Conservation (phyloP, 129 eudicot genomes). For the Flaveria ramosissima region DNA sequence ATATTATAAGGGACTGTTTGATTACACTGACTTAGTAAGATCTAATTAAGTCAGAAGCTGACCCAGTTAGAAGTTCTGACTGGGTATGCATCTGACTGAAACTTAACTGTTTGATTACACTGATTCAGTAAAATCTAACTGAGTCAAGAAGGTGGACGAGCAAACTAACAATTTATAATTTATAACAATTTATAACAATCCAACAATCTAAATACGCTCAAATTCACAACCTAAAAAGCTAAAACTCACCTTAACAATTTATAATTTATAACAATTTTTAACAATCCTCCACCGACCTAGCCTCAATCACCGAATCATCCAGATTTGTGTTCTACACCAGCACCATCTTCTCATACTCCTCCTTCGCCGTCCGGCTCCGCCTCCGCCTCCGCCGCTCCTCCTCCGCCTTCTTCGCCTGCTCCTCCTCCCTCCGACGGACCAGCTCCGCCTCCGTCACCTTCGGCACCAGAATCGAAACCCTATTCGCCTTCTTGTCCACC, state of each 20-base stretch:
- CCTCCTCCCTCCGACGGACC: conserved; percentile 67
- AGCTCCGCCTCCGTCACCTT: conserved; percentile 96
- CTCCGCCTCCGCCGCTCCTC: conserved; percentile 57
- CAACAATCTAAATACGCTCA: not conserved
- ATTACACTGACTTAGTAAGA: too few species aligned
- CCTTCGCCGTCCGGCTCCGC: conserved; percentile 61
- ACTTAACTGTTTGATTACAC: too few species aligned
- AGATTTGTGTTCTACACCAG: conserved; percentile 69
- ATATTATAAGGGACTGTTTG: too few species aligned
- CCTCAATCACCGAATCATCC: conserved; percentile 74
- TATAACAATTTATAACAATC: not conserved
- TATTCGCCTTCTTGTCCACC: conserved; percentile 77
- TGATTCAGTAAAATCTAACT: too few species aligned
- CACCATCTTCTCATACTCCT: conserved; percentile 85
- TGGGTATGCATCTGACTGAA: too few species aligned
- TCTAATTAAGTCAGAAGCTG: too few species aligned
- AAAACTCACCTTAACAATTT: conserved; percentile 52
- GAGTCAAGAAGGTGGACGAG: too few species aligned
- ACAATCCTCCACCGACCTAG: conserved; percentile 76
- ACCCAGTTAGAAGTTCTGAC: too few species aligned
- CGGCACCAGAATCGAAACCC: conserved; percentile 75
- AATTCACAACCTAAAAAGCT: not conserved
- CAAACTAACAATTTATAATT: too few species aligned
- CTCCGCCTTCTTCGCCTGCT: conserved; percentile 63
- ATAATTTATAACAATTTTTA: too few species aligned